Base-by-base conservation (phyloP, 2,329 filamentous ascomycete species). In the Trichoderma simmonsii region DNA sequence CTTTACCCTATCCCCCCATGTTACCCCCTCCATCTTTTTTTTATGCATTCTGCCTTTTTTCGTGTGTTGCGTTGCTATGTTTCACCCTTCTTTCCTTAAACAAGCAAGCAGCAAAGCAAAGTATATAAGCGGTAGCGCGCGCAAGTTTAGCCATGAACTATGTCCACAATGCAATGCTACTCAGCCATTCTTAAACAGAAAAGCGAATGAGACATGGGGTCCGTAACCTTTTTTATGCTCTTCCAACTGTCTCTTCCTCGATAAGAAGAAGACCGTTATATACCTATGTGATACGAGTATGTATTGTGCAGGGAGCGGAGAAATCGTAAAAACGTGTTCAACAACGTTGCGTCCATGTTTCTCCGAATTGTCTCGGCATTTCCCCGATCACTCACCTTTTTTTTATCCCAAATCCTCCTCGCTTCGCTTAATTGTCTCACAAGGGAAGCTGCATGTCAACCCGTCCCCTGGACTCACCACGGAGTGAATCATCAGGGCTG, bases 321-420 rank as follows among this genome's bases (percentile, higher is more conserved):
- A 51, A 71, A 71, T 62, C 51, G 64, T 26, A 51, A 11, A 39
- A 15, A 30, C n/a, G 39, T 3, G 18, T 9, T 26, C 26, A 60
- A 34, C 18, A 39, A 34, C 36, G 67, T 48, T 62, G 30, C 57
- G 39, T 54, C 67, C 28, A 59, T 61, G 67, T 70, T 70, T 70
- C 67, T 70, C 67, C 67, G 67, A 59, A 43, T 21, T 39, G 36
- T 68, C 56, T 32, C 36, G 34, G 24, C 54, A 70, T 54, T 70
- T 70, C 67, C 39, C 67, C 67, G 67, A 69, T 30, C 28, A 28
- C 54, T 30, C 56, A 36, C 54, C 28, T 34, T 60, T 26, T 32
- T 34, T 51, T 32, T 34, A 43, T 43, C 39, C 21, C 11, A 12
- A 12, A 34, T 60, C 28, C 36, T 60, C 18, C 28, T 28, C 48